Percentiles rank a stretch among this genome's conserved stretches.
Evolutionary conservation across 768 basidiomycete genomes (phyloP).

Genomic region (Exsudoporus frostii): DNA sequence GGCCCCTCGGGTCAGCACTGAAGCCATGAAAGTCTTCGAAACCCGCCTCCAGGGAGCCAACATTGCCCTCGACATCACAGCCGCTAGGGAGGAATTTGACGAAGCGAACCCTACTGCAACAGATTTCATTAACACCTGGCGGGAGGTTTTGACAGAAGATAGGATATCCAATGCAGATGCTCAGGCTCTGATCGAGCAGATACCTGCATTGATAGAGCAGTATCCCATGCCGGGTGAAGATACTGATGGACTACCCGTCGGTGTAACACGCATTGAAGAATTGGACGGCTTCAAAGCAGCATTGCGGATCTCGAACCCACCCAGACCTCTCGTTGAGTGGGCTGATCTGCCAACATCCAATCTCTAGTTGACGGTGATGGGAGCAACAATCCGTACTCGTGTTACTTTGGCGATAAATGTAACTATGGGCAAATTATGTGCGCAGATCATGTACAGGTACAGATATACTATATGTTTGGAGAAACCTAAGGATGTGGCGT

Average conservation of each 20-base stretch:
- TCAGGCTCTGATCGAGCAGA: slow-evolving; percentile 45
- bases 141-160: slow-evolving; percentile 37
- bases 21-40: slow-evolving; percentile 63
- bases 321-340: slow-evolving; percentile 72
- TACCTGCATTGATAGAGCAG: slow-evolving; percentile 56
- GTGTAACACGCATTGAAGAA: slow-evolving; percentile 64
- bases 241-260: slow-evolving; percentile 41
- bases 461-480: no score
- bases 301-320: slow-evolving; percentile 51
- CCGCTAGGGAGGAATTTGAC: slow-evolving; percentile 50
- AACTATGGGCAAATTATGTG: neutral
- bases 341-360: slow-evolving; percentile 64
- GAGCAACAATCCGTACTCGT: neutral
- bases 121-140: slow-evolving; percentile 68
- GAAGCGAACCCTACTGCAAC: slow-evolving; percentile 54
- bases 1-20: slow-evolving; percentile 57
- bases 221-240: slow-evolving; percentile 56
- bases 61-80: slow-evolving; percentile 47
- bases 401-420: neutral
- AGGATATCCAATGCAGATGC: slow-evolving; percentile 41
- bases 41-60: slow-evolving; percentile 44
- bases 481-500: neutral
- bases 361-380: slow-evolving; percentile 36
- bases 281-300: slow-evolving; percentile 60
- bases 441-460: neutral